These are phyloP conservation scores for Boletus rubescentipes DNA, from an alignment of 768 basidiomycete species.

Conservation along the genomic window DNA sequence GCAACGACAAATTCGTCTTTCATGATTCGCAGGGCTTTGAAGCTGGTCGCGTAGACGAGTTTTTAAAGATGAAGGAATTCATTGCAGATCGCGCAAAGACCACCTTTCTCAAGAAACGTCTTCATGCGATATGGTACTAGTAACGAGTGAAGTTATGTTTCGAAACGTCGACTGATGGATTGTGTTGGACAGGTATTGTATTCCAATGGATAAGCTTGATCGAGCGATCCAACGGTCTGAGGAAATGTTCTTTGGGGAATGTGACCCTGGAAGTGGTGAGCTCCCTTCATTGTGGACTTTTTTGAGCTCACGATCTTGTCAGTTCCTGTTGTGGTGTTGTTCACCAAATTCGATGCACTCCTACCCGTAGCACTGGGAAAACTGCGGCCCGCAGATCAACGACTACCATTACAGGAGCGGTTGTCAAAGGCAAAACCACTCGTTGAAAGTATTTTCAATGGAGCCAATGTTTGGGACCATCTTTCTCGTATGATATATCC, in stretches of 20 bases:
- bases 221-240: not conserved
- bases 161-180: not conserved
- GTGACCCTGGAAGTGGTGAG: no score
- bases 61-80: no score
- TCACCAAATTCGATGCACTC: slow-evolving; percentile 7
- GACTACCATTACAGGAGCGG: not conserved
- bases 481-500: no score
- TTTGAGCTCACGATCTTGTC: not conserved
- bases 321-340: slow-evolving; percentile 3
- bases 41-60: no score
- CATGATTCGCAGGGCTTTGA: not conserved
- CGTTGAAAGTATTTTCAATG: not conserved
- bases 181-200: not conserved
- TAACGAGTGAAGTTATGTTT: no score
- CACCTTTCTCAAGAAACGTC: no score
- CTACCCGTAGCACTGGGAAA: not conserved
- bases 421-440: not conserved
- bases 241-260: no score
- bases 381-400: not conserved
- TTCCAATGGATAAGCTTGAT: slow-evolving; percentile 1
- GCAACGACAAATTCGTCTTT: slow-evolving; percentile 1
- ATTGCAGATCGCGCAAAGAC: no score
- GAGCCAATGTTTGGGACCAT: no score
- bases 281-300: no score
- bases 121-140: no score